These are phyloP conservation scores for Hygrophorus pudorinus DNA, from an alignment of 768 basidiomycete genomes.

Conservation along the genomic window DNA sequence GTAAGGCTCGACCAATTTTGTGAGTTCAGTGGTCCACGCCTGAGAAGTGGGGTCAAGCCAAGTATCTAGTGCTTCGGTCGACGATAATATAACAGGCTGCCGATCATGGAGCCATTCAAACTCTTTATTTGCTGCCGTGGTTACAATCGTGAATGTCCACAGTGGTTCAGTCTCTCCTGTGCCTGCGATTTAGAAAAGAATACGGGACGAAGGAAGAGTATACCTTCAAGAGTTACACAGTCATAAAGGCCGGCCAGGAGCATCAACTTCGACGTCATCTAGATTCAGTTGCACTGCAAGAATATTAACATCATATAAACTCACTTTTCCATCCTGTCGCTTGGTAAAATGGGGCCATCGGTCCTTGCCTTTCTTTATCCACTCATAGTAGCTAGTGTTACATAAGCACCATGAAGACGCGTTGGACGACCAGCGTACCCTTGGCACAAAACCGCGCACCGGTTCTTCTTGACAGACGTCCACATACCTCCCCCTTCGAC, in stretches of 20 bases:
- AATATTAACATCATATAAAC: slow-evolving; percentile 38
- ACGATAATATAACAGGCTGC: slow-evolving; percentile 72
- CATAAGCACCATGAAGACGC: neutral
- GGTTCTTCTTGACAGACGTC: slow-evolving; percentile 69
- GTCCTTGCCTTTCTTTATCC: slow-evolving; percentile 76
- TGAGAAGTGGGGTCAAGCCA: slow-evolving; percentile 79
- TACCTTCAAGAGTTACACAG: slow-evolving; percentile 54
- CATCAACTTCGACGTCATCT: slow-evolving; percentile 32
- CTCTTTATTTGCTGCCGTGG: slow-evolving; percentile 61
- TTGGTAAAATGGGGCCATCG: slow-evolving; percentile 79
- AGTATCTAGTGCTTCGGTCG: slow-evolving; percentile 41
- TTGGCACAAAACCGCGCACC: slow-evolving; percentile 76
- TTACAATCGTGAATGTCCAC: slow-evolving; percentile 87
- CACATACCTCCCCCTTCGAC: slow-evolving; percentile 74
- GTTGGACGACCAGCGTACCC: slow-evolving; percentile 14
- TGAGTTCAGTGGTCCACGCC: slow-evolving; percentile 53
- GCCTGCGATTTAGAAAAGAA: neutral
- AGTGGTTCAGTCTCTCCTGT: slow-evolving; percentile 46
- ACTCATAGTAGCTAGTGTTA: slow-evolving; percentile 82
- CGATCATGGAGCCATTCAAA: slow-evolving; percentile 88
- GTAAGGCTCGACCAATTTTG: slow-evolving; percentile 51
- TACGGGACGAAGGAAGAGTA: neutral
- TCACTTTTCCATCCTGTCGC: slow-evolving; percentile 37
- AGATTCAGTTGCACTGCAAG: slow-evolving; percentile 15
- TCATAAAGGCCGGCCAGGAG: slow-evolving; percentile 89